Evolutionary conservation across 805 yeast genomes (phyloP), one percentile per base, ranked within the genome.

Genomic region (Wickerhamomyces pijperi): DNA sequence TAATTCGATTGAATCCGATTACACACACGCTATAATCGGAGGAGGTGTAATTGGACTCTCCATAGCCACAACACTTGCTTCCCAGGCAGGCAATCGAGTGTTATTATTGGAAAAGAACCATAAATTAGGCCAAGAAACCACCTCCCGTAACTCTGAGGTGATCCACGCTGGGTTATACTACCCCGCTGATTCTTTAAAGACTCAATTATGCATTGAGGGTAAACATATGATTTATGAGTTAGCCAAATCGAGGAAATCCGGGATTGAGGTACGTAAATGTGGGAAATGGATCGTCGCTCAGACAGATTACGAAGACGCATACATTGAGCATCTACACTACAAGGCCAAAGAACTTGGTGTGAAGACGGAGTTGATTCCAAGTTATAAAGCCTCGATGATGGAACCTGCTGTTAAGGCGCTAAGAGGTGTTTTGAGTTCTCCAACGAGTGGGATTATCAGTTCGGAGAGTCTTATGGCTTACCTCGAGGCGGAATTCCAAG

Each of bases 201-300:
- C 84, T 0, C 59, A 65, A 46, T 59, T 87, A 21, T 88, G 96
- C 50, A 64, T 87, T 28, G 67, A 70, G 31, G 97, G 97, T 0
- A 86, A 82, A 49, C 58, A 74, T 13, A 58, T 77, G 56, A 65
- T 87, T 12, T 87, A 86, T 54, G 69, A 62, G 23, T 50, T 58
- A 37, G 59, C 58, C 5, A 21, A 21, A n/a, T n/a, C n/a, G n/a
- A n/a, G n/a, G n/a, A n/a, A n/a, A n/a, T n/a, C n/a, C n/a, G n/a
- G n/a, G 48, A 51, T 83, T 3, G 76, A 74, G n/a, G 57, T 77
- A 51, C 49, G 59, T 28, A 62, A 68, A 35, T 82, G 94, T 60
- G 96, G 92, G 16, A 79, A 87, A 55, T 82, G 94, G 87, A 60
- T 87, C 3, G 87, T 87, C 14, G 95, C 96, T 0, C 95, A 86